Percentiles rank a stretch among this genome's conserved stretches.
These are phyloP conservation scores for Capsicum pubescens DNA, from an alignment of 257 asterid species.

Conservation along the genomic window DNA sequence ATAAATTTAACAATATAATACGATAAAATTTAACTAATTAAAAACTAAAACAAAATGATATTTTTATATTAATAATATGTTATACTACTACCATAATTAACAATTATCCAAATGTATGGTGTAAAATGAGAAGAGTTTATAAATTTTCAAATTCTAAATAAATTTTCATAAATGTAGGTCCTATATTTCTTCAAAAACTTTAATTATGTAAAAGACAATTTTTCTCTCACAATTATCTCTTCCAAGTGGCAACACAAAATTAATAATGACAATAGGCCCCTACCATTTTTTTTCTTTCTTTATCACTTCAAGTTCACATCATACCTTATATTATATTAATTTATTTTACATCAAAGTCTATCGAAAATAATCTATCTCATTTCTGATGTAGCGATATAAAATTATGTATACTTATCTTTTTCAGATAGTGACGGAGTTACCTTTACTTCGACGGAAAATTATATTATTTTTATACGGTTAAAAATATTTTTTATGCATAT, in stretches of 20 bases:
- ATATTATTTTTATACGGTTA: too few relatives aligned
- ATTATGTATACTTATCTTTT: too few relatives aligned
- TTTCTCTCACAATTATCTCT: background rate
- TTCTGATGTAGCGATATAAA: too few relatives aligned
- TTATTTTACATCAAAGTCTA: too few relatives aligned
- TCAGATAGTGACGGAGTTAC: too few relatives aligned
- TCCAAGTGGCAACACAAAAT: constrained; percentile 38
- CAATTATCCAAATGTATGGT: background rate
- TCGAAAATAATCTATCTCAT: too few relatives aligned
- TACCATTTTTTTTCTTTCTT: constrained; percentile 30
- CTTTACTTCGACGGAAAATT: too few relatives aligned
- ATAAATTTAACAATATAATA: background rate
- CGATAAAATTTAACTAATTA: background rate
- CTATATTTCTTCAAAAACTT: background rate
- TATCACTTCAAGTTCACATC: constrained; percentile 24
- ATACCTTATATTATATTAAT: background rate
- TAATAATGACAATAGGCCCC: constrained; percentile 67
- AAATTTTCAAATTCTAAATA: background rate
- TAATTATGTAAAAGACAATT: background rate
- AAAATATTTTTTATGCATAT: too few relatives aligned
- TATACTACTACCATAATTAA: background rate
- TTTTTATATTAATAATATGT: background rate
- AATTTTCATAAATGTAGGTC: background rate
- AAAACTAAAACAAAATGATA: background rate
- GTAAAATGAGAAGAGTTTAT: too few relatives aligned